These are phyloP conservation scores for Solanum pennellii DNA, from an alignment of 257 asterid genomes.

Conservation along the genomic window DNA sequence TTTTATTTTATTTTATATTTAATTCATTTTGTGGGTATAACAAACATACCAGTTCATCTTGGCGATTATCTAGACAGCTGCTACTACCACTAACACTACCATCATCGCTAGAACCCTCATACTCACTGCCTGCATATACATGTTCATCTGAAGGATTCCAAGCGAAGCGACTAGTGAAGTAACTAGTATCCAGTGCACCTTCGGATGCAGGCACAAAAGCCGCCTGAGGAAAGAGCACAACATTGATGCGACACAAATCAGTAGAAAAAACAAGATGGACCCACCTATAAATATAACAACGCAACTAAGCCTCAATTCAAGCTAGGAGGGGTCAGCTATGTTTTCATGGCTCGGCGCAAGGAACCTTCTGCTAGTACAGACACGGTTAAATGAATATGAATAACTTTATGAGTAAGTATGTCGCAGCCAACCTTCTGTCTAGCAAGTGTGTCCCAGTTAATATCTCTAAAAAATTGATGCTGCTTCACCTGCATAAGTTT, in stretches of 20 bases:
- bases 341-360: background rate
- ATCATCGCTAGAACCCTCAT: conserved; percentile 76
- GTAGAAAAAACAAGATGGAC: background rate
- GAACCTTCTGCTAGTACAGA: background rate
- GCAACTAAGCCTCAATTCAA: background rate
- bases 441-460: conserved; percentile 98
- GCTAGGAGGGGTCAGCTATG: background rate
- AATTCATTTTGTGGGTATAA: background rate
- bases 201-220: conserved; percentile 93
- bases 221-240: conserved; percentile 39
- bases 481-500: conserved; percentile 65
- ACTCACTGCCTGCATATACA: conserved; percentile 69
- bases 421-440: conserved; percentile 66
- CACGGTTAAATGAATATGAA: background rate
- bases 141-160: conserved; percentile 97
- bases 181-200: conserved; percentile 89
- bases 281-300: background rate
- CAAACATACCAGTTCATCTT: conserved; percentile 67
- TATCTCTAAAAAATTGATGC: conserved; percentile 85
- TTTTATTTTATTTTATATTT: background rate
- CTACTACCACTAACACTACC: conserved; percentile 87
- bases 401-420: background rate
- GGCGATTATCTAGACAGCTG: conserved; percentile 83
- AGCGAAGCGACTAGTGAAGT: conserved; percentile 86
- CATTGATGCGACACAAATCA: background rate